phyloP scores from a whole-genome alignment of 768 basidiomycete species.

The Mycena rebaudengoi region DNA sequence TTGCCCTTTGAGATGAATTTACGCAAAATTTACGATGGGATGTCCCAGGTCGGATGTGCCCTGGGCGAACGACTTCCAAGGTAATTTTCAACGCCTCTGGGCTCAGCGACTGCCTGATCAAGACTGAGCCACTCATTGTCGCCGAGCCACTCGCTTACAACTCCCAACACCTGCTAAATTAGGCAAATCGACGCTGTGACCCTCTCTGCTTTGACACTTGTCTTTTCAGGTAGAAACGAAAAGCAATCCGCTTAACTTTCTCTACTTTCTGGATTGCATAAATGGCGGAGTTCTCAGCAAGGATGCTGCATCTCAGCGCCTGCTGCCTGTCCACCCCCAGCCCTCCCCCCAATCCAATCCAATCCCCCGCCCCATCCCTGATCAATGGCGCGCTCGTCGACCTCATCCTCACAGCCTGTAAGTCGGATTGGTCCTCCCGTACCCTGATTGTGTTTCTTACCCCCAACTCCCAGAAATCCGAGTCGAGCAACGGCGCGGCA shows the following conservation, averaged over 20 bases:
- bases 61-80: too few relatives aligned
- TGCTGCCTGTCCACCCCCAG: not conserved
- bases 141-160: too few relatives aligned
- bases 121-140: too few relatives aligned
- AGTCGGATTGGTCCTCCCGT: not conserved
- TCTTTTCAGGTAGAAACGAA: too few relatives aligned
- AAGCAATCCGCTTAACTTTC: conserved; percentile 25
- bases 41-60: too few relatives aligned
- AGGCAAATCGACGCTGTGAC: too few relatives aligned
- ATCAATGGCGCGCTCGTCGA: conserved; percentile 17
- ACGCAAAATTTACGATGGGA: too few relatives aligned
- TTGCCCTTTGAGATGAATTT: too few relatives aligned
- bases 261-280: conserved; percentile 8
- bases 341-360: not conserved
- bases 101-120: too few relatives aligned
- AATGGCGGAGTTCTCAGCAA: not conserved
- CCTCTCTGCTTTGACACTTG: too few relatives aligned
- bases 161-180: too few relatives aligned
- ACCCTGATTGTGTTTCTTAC: not conserved
- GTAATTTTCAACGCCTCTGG: too few relatives aligned
- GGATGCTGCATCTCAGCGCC: not conserved
- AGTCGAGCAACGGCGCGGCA: not conserved
- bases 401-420: not conserved
- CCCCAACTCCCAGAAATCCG: not conserved
- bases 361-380: not conserved